phyloP scores from a whole-genome alignment of 2,329 filamentous ascomycete genomes.

The Alternaria infectoria region DNA sequence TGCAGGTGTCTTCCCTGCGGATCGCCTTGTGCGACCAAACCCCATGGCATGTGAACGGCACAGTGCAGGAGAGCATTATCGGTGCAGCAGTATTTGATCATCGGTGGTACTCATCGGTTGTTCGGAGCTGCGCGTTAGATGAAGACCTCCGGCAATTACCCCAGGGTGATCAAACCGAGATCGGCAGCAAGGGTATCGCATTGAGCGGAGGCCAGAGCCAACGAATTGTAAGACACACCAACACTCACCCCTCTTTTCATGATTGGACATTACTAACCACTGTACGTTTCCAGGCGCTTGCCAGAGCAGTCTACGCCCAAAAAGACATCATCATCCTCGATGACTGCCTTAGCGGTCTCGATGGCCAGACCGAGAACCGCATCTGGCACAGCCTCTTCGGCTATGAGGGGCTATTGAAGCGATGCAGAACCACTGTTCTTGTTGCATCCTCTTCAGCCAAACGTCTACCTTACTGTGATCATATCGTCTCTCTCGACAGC shows the following conservation, averaged over 20 bases:
- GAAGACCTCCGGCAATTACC: slow-evolving; percentile 43
- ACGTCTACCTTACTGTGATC: slow-evolving; percentile 50
- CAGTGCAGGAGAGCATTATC: slow-evolving; percentile 48
- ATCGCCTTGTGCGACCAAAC: slow-evolving; percentile 49
- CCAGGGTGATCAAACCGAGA: slow-evolving; percentile 51
- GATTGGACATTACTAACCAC: slow-evolving; percentile 14
- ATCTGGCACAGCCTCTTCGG: slow-evolving; percentile 58
- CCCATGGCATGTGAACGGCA: slow-evolving; percentile 48
- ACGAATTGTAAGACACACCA: slow-evolving; percentile 49
- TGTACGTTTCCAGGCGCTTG: slow-evolving; percentile 49
- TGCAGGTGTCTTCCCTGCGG: slow-evolving; percentile 39
- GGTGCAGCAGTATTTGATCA: slow-evolving; percentile 45
- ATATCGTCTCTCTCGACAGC: slow-evolving; percentile 50
- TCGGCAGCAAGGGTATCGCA: slow-evolving; percentile 59
- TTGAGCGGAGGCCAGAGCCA: slow-evolving; percentile 62
- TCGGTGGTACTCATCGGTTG: slow-evolving; percentile 46
- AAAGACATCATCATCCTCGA: slow-evolving; percentile 58
- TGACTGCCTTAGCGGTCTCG: slow-evolving; percentile 60
- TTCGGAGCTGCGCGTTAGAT: slow-evolving; percentile 43
- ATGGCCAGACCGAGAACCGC: slow-evolving; percentile 56
- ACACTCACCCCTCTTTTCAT: slow-evolving; percentile 20
- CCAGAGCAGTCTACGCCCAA: slow-evolving; percentile 59
- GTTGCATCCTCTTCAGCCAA: slow-evolving; percentile 44
- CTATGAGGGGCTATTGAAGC: slow-evolving; percentile 53
- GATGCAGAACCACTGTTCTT: slow-evolving; percentile 44